phyloP scores from a whole-genome alignment of 2,329 filamentous ascomycete species.

The Colletotrichum spaethianum region DNA sequence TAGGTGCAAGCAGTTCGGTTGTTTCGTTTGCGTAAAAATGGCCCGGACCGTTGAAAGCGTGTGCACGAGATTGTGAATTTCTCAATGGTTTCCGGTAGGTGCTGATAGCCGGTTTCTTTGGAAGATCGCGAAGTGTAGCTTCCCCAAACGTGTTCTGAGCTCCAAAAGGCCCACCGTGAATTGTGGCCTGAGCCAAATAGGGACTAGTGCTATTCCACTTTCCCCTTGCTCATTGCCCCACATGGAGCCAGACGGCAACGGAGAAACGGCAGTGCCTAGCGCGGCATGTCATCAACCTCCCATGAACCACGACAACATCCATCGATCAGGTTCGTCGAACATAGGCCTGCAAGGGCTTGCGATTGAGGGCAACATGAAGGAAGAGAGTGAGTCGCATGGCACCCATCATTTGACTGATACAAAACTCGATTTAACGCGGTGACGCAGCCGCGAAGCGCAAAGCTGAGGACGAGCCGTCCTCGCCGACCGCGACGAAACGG shows the following conservation, averaged over 20 bases:
- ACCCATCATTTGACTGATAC: fast-evolving
- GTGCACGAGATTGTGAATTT: slow-evolving; percentile 2
- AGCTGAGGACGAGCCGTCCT: slow-evolving; percentile 75
- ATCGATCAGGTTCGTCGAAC: slow-evolving; percentile 21
- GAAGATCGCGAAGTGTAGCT: slow-evolving; percentile 32
- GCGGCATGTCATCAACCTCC: slow-evolving; percentile 38
- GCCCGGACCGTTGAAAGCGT: slow-evolving; percentile 1
- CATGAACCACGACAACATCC: slow-evolving; percentile 32
- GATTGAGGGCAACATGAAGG: slow-evolving; percentile 50
- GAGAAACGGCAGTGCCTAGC: slow-evolving; percentile 40
- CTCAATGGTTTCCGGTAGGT: slow-evolving; percentile 10
- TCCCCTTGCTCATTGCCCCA: slow-evolving; percentile 48
- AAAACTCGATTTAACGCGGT: slow-evolving; percentile 2
- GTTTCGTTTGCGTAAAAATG: not conserved
- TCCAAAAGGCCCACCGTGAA: slow-evolving; percentile 46
- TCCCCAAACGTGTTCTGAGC: slow-evolving; percentile 42
- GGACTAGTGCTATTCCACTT: slow-evolving; percentile 50
- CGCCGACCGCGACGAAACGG: slow-evolving; percentile 75
- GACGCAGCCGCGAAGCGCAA: slow-evolving; percentile 75
- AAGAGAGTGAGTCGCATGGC: slow-evolving; percentile 53
- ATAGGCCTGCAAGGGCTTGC: slow-evolving; percentile 32
- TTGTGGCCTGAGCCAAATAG: slow-evolving; percentile 52
- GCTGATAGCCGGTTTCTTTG: slow-evolving; percentile 13
- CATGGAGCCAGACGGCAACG: slow-evolving; percentile 27
- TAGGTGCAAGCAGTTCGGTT: not conserved